Base-by-base conservation (phyloP, 2,329 filamentous ascomycete genomes). In the Xylariaceae sp. region DNA sequence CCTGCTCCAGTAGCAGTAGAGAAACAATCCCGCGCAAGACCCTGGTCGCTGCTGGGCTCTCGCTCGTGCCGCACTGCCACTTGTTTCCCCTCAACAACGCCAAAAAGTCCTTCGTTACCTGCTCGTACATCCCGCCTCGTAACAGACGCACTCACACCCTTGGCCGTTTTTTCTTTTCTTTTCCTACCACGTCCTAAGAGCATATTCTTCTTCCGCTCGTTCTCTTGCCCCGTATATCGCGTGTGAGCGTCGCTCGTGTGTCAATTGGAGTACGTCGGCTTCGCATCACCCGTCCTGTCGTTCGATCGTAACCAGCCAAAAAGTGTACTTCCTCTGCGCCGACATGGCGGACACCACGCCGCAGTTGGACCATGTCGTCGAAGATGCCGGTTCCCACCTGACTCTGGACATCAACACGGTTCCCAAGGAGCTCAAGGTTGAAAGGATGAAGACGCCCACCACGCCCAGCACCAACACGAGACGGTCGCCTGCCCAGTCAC, bases 401-500 rank as follows among this genome's bases (percentile, higher is more conserved):
- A 54, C 56, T 30, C 34, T 66, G 47, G 62, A 63, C 30, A 60
- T 60, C 42, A 59, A 60, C 34, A 50, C 58, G 2, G 42, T 52
- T 50, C 48, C 50, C 9, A 62, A 54, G 49, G 65, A 63, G 45
- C 42, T 58, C 1, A 63, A 64, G 23, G 49, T 62, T 37, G 67
- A 67, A 42, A 73, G 71, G 63, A 68, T 70, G 53, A 66, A 68
- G 55, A 70, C 64, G 59, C 68, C 55, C 47, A 60, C 56, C 39
- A 64, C 64, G 11, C 57, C 62, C 4, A 42, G 37, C 37, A 30
- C 23, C 23, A 63, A 51, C 60, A 58, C 64, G 68, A 73, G 65
- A 68, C 73, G 71, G 68, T 63, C 68, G 8, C 65, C 66, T 7
- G 57, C 63, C 4, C 65, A 68, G 11, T 66, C 70, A 47, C 69